Percentiles rank a stretch among this genome's conserved stretches.
These are phyloP conservation scores for Phalaenopsis equestris DNA, from an alignment of 106 monocot genomes.

Conservation along the genomic window DNA sequence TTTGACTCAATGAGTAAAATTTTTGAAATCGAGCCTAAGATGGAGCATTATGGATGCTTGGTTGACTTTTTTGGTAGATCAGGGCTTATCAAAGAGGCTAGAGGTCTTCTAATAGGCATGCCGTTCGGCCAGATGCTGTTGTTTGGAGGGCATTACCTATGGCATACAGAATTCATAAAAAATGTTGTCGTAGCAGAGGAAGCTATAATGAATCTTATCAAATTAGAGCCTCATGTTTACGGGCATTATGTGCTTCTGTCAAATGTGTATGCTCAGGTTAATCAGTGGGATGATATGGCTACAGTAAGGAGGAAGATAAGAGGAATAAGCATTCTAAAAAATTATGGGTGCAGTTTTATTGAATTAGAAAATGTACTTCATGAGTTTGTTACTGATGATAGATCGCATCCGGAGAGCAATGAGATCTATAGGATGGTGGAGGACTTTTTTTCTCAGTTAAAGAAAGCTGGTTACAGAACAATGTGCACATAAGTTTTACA, in stretches of 20 bases:
- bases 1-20: slow-evolving; percentile 26
- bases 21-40: slow-evolving; percentile 23
- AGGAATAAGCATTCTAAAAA: slow-evolving; percentile 9
- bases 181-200: slow-evolving; percentile 31
- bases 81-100: slow-evolving; percentile 29
- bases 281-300: slow-evolving; percentile 29
- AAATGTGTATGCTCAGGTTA: slow-evolving; percentile 37
- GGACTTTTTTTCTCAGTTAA: slow-evolving; percentile 21
- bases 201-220: slow-evolving; percentile 14
- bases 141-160: slow-evolving; percentile 39
- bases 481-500: slow-evolving; percentile 23
- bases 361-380: slow-evolving; percentile 28
- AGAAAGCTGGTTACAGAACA: slow-evolving; percentile 20
- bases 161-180: slow-evolving; percentile 30
- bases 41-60: slow-evolving; percentile 63
- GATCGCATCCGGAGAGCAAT: slow-evolving; percentile 16
- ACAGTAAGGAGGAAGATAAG: slow-evolving; percentile 28
- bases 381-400: slow-evolving; percentile 38
- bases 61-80: slow-evolving; percentile 46
- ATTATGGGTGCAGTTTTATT: slow-evolving; percentile 40
- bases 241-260: slow-evolving; percentile 44
- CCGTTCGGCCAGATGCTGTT: slow-evolving; percentile 36
- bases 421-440: slow-evolving; percentile 28
- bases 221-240: slow-evolving; percentile 28
- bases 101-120: slow-evolving; percentile 22